These are phyloP conservation scores for Candida hungchunana DNA, from an alignment of 805 yeast species.

Conservation along the genomic window DNA sequence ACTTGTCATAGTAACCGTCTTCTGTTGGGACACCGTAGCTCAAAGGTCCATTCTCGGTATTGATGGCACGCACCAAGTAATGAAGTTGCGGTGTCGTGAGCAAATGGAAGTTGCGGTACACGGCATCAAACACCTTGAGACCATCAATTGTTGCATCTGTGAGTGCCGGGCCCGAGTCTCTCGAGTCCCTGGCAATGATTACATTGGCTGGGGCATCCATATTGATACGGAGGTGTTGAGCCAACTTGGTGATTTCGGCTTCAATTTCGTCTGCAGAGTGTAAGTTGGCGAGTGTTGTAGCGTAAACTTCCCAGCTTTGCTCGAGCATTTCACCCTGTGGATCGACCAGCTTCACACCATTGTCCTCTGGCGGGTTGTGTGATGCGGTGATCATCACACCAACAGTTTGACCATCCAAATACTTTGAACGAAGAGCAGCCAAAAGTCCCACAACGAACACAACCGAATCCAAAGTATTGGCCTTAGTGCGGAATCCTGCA, in stretches of 20 bases:
- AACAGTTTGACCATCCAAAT: conserved; percentile 59
- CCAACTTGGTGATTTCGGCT: conserved; percentile 34
- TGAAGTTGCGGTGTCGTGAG: conserved; percentile 95
- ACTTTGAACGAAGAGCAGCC: conserved; percentile 79
- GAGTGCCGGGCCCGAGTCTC: conserved; percentile 76
- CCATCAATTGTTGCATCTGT: conserved; percentile 59
- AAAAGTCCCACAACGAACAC: conserved; percentile 79
- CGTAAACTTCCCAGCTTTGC: conserved; percentile 76
- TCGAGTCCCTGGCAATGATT: conserved; percentile 80
- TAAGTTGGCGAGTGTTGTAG: conserved; percentile 78
- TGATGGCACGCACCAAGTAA: conserved; percentile 70
- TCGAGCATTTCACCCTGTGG: conserved; percentile 90
- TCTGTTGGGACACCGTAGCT: conserved; percentile 61
- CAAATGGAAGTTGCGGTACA: conserved; percentile 53
- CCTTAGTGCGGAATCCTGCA: conserved; percentile 88
- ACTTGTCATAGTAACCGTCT: conserved; percentile 64
- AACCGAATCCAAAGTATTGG: conserved; percentile 68
- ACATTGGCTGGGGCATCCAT: conserved; percentile 40
- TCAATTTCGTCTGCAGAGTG: conserved; percentile 40
- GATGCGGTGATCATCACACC: conserved; percentile 98
- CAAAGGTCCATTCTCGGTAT: conserved; percentile 41
- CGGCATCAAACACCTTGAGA: conserved; percentile 43
- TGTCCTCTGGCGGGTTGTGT: conserved; percentile 88
- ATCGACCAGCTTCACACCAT: conserved; percentile 91
- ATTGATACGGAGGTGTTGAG: conserved; percentile 42